Evolutionary conservation across 1,284 basidiomycete species (phyloP).

Genomic region (Takashimella tepidaria): DNA sequence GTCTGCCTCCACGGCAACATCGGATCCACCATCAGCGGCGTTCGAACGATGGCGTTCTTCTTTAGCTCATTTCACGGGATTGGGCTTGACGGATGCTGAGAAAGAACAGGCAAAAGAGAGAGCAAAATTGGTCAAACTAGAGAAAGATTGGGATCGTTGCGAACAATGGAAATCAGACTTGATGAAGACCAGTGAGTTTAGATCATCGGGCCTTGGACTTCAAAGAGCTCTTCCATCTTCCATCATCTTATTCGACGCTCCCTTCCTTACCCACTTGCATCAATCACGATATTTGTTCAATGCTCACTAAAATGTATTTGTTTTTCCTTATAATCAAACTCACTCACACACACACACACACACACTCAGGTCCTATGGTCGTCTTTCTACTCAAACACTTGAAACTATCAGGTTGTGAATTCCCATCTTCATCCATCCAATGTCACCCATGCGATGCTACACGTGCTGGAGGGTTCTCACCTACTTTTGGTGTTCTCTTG

Average conservation of each 20-base stretch:
- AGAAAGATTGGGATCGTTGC: slow-evolving; percentile 50
- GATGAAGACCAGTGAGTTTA: slow-evolving; percentile 47
- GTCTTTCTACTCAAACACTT: slow-evolving; percentile 87
- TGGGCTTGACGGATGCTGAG: slow-evolving; percentile 43
- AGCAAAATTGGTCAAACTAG: slow-evolving; percentile 19
- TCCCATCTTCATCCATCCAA: slow-evolving; percentile 62
- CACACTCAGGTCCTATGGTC: slow-evolving; percentile 65
- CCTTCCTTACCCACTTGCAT: neutral
- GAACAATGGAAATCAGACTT: slow-evolving; percentile 51
- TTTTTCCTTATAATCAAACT: neutral
- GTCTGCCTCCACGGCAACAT: neutral
- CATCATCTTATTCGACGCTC: neutral
- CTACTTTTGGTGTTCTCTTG: slow-evolving; percentile 69
- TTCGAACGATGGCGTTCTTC: slow-evolving; percentile 48
- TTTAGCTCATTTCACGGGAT: slow-evolving; percentile 45
- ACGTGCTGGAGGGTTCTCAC: slow-evolving; percentile 75
- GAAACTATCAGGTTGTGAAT: slow-evolving; percentile 60
- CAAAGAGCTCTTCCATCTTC: neutral
- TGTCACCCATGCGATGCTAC: slow-evolving; percentile 73
- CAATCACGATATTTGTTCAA: too few species aligned
- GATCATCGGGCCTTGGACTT: neutral
- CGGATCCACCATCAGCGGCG: slow-evolving; percentile 10
- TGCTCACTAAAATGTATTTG: too few species aligned
- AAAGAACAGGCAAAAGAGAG: slow-evolving; percentile 23
- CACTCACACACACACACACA: neutral